Evolutionary conservation across 1,284 basidiomycete species (phyloP).

Genomic region (Naganishia sp.): DNA sequence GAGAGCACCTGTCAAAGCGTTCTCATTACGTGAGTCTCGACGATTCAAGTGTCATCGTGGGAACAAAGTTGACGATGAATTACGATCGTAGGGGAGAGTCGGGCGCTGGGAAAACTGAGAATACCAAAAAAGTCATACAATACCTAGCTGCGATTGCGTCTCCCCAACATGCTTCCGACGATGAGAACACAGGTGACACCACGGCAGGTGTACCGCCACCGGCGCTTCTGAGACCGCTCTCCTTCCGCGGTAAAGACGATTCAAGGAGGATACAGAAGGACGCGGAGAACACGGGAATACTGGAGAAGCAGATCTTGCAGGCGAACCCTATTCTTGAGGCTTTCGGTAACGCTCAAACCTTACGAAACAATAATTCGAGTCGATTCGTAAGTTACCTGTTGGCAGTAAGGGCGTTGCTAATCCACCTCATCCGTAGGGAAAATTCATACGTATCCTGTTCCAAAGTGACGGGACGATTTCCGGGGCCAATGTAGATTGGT

Average conservation of each 20-base stretch:
- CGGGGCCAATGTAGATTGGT: constrained; percentile 99
- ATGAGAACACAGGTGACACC: constrained; percentile 42
- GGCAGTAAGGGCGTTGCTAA: background rate
- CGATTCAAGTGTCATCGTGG: constrained; percentile 6
- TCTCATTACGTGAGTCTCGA: constrained; percentile 80
- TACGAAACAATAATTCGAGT: constrained; percentile 98
- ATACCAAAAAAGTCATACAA: constrained; percentile 99
- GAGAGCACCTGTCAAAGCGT: constrained; percentile 97
- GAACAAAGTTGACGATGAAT: background rate
- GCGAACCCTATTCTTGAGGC: constrained; percentile 98
- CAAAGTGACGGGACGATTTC: constrained; percentile 91
- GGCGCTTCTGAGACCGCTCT: constrained; percentile 50
- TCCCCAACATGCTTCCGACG: constrained; percentile 62
- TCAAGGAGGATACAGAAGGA: constrained; percentile 55
- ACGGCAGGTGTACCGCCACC: constrained; percentile 28
- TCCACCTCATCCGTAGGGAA: constrained; percentile 59
- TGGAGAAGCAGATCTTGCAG: constrained; percentile 95
- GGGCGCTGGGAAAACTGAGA: constrained; percentile 98
- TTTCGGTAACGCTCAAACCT: constrained; percentile 98
- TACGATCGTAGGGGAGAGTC: constrained; percentile 77
- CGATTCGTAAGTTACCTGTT: constrained; percentile 63
- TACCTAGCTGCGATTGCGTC: constrained; percentile 96
- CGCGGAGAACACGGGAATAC: constrained; percentile 73
- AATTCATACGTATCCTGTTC: constrained; percentile 97
- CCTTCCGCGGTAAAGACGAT: constrained; percentile 50